Evolutionary conservation across 1,284 basidiomycete genomes (phyloP).

Genomic region (Leccinum fallax): DNA sequence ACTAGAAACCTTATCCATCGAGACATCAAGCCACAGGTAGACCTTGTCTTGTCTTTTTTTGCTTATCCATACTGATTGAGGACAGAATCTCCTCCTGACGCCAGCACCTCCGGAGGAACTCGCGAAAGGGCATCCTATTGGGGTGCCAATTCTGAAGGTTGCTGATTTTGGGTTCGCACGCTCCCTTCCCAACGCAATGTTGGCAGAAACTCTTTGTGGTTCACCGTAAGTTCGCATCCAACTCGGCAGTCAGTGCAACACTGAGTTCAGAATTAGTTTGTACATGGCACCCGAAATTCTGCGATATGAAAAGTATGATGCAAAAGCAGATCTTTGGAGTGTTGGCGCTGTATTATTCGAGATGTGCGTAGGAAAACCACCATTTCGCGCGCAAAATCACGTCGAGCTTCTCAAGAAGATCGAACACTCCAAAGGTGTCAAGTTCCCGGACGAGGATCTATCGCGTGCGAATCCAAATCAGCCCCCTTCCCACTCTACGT

Average conservation of each 20-base stretch:
- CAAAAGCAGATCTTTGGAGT: constrained; percentile 97
- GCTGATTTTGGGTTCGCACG: constrained; percentile 99
- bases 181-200: constrained; percentile 86
- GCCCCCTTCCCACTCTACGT: constrained; percentile 16
- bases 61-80: constrained; percentile 5
- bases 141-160: constrained; percentile 93
- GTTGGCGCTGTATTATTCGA: constrained; percentile 97
- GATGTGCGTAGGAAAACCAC: constrained; percentile 91
- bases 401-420: constrained; percentile 95
- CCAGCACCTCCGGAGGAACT: constrained; percentile 82
- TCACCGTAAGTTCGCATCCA: constrained; percentile 72
- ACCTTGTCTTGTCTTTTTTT: constrained; percentile 11
- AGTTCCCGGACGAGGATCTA: constrained; percentile 89
- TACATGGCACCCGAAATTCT: constrained; percentile 99
- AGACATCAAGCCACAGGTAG: constrained; percentile 94
- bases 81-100: constrained; percentile 86
- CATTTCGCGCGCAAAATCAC: constrained; percentile 95
- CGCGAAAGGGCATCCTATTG: constrained; percentile 84
- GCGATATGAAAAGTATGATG: constrained; percentile 97
- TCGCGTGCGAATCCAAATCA: constrained; percentile 30
- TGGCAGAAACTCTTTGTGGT: constrained; percentile 98
- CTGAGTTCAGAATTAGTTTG: constrained; percentile 50
- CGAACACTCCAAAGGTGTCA: constrained; percentile 82
- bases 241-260: neutral
- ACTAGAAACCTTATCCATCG: constrained; percentile 91